Base-by-base conservation (phyloP, 2,329 filamentous ascomycete species). In the Ceratocystis albifundus region DNA sequence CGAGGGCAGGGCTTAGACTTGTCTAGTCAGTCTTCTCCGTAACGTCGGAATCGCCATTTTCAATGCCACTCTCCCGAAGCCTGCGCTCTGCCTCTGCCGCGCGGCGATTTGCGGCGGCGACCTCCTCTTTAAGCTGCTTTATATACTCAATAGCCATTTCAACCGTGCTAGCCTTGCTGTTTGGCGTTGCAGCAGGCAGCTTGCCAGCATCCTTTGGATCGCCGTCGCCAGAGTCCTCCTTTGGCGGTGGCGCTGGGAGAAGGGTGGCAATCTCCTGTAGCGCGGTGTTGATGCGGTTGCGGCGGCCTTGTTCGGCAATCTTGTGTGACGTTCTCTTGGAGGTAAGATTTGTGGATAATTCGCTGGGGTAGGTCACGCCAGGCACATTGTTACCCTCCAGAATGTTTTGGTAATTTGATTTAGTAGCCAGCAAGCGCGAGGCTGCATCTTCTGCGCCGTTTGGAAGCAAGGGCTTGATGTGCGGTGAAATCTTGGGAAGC, bases 401-500 rank as follows among this genome's bases (percentile, higher is more conserved):
- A 46, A 99, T 94, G 71, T 96, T 96, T 72, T 97, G 93, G 72
- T 99, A 99, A 73, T 99, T 99, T 1, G 93, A 97, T 74, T 97
- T 97, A 17, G 89, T 90, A 45, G 92, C 89, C 32, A 99, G 81
- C 57, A 97, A 82, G 32, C 90, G 82, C n/a, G 84, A 86, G 0
- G 84, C 81, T 1, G 83, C 80, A 70, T 85, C 82, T 70, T 86
- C 84, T 3, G 79, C 79, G 1, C 82, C 79, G 66, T 80, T 76
- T 22, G 91, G 90, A 61, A 96, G 81, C 25, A 96, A 76, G 8
- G 94, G 93, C 74, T 96, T 96, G 74, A 99, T 96, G 74, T 85
- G 96, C 2, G 93, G 94, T 30, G 92, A 96, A 69, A 97, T 96
- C 74, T 85, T 89, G 1, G 94, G 94, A 32, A 90, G 80, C 45